These are phyloP conservation scores for Auriculariales sp. DNA, from an alignment of 768 basidiomycete species.

Conservation along the genomic window DNA sequence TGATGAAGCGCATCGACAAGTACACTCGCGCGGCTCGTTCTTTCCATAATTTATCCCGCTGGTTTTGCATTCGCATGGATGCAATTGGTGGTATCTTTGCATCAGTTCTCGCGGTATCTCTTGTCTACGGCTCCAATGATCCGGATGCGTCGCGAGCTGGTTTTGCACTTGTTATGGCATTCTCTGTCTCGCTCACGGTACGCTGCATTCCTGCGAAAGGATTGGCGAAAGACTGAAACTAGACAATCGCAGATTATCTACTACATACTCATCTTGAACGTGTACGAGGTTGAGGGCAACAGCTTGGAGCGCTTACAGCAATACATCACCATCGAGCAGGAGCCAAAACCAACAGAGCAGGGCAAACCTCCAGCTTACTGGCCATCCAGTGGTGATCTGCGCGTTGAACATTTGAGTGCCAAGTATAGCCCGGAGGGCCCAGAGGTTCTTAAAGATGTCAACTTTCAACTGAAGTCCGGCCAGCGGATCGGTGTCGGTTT, in stretches of 20 bases:
- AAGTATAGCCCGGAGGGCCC: conserved; percentile 29
- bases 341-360: neutral
- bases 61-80: conserved; percentile 21
- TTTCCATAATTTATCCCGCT: conserved; percentile 18
- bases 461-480: conserved; percentile 36
- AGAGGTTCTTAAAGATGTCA: conserved; percentile 39
- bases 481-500: conserved; percentile 38
- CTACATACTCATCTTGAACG: conserved; percentile 27
- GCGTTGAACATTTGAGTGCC: conserved; percentile 3
- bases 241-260: conserved; percentile 12
- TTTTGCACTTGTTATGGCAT: neutral
- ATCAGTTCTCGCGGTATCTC: conserved; percentile 18
- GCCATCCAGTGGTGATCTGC: conserved; percentile 2
- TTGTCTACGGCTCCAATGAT: conserved; percentile 15
- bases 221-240: neutral
- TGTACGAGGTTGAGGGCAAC: conserved; percentile 26
- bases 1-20: conserved; percentile 20
- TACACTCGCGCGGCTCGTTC: conserved; percentile 14
- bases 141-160: neutral
- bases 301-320: conserved; percentile 6
- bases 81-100: conserved; percentile 24
- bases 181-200: neutral
- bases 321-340: conserved; percentile 4
- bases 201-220: neutral
- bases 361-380: conserved; percentile 6